A percentile compares a stretch with the other conserved stretches of the same genome.
Conservation (phyloP, 371 early-diverging fungal species). For the Batkoa obscura region DNA sequence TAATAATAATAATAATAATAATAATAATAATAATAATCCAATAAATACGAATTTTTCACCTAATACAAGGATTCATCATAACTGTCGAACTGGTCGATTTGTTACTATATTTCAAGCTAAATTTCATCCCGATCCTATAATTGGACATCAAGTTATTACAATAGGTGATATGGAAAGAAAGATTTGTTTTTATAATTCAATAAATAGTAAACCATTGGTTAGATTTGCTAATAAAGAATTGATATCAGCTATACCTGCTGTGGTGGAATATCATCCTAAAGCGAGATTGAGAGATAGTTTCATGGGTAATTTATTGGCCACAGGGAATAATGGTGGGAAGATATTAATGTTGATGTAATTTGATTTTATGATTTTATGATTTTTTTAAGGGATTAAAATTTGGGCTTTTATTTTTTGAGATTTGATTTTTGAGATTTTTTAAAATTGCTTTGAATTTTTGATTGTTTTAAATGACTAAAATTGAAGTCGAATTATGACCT, state of each 20-base stretch:
- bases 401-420: background rate
- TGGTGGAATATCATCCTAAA: background rate
- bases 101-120: constrained; percentile 49
- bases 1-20: too few species aligned
- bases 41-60: too few species aligned
- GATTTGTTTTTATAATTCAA: constrained; percentile 29
- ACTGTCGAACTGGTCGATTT: constrained; percentile 24
- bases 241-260: constrained; percentile 8
- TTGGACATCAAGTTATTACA: constrained; percentile 24
- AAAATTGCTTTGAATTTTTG: background rate
- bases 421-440: background rate
- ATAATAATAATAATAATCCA: background rate
- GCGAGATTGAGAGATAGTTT: background rate
- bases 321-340: background rate
- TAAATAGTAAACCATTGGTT: constrained; percentile 2
- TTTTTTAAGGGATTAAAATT: background rate
- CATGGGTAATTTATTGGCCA: background rate
- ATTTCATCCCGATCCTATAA: constrained; percentile 32
- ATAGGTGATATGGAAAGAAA: constrained; percentile 50
- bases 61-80: background rate
- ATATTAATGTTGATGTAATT: background rate
- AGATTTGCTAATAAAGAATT: background rate
- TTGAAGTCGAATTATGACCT: background rate
- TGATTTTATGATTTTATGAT: background rate
- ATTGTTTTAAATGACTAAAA: background rate